These are phyloP conservation scores for Candida mesenterica DNA, from an alignment of 1,139 yeast genomes.

Conservation along the genomic window DNA sequence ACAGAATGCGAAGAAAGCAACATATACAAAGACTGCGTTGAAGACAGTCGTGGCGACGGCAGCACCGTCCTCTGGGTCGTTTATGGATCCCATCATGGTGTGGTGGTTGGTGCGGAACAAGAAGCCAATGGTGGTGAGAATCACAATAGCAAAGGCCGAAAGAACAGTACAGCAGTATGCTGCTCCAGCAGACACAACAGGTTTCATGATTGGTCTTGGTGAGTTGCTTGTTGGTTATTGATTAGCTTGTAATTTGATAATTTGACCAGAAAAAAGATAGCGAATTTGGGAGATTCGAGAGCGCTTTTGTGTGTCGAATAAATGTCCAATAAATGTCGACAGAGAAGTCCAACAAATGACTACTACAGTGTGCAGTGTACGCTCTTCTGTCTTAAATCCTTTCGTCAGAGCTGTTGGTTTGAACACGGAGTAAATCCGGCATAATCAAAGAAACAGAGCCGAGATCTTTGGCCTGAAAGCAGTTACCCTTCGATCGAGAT, in stretches of 20 bases:
- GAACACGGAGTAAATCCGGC: no score
- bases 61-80: constrained; percentile 88
- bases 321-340: no score
- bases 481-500: no score
- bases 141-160: constrained; percentile 87
- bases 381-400: no score
- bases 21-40: constrained; percentile 84
- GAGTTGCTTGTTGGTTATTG: neutral
- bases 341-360: no score
- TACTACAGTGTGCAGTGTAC: no score
- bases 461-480: no score
- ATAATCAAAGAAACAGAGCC: no score
- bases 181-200: constrained; percentile 53
- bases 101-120: constrained; percentile 82
- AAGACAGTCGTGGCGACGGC: constrained; percentile 91
- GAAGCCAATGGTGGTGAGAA: constrained; percentile 79
- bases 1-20: constrained; percentile 79
- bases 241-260: neutral
- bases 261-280: neutral
- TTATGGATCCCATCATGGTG: constrained; percentile 87
- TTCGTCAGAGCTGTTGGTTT: no score
- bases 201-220: constrained; percentile 19
- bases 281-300: neutral
- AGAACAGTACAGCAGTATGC: constrained; percentile 96
- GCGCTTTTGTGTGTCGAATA: no score